These are phyloP conservation scores for Filobasidium floriforme DNA, from an alignment of 768 basidiomycete genomes.

Conservation along the genomic window DNA sequence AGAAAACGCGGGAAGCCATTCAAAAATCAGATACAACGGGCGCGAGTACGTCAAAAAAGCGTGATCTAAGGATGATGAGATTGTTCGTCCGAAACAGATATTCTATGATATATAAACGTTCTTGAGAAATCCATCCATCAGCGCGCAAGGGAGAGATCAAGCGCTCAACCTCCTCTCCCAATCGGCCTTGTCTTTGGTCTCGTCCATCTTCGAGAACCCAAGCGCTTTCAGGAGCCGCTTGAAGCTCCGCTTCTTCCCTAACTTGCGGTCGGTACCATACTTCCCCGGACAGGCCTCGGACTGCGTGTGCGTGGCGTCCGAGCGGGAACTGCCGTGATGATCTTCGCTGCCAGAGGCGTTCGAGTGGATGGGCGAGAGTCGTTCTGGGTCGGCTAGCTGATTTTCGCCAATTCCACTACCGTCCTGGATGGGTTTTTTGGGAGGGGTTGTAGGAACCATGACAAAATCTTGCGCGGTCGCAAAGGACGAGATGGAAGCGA, in stretches of 20 bases:
- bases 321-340: not conserved
- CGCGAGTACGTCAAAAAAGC: too few species aligned
- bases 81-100: too few species aligned
- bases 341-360: not conserved
- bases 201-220: slow-evolving; percentile 1
- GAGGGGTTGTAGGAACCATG: not conserved
- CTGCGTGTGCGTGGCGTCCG: not conserved
- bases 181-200: not conserved
- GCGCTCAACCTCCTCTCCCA: not conserved
- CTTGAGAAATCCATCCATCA: too few species aligned
- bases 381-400: not conserved
- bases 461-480: not conserved
- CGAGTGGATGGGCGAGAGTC: not conserved
- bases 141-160: not conserved
- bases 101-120: too few species aligned
- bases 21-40: too few species aligned
- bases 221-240: not conserved
- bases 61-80: too few species aligned
- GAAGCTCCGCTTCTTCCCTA: slow-evolving; percentile 3
- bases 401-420: not conserved
- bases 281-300: not conserved
- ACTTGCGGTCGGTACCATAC: not conserved
- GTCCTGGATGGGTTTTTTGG: not conserved
- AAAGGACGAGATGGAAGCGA: not conserved
- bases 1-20: too few species aligned